Evolutionary conservation across 768 basidiomycete genomes (phyloP).

Genomic region (Lactarius sanguifluus): DNA sequence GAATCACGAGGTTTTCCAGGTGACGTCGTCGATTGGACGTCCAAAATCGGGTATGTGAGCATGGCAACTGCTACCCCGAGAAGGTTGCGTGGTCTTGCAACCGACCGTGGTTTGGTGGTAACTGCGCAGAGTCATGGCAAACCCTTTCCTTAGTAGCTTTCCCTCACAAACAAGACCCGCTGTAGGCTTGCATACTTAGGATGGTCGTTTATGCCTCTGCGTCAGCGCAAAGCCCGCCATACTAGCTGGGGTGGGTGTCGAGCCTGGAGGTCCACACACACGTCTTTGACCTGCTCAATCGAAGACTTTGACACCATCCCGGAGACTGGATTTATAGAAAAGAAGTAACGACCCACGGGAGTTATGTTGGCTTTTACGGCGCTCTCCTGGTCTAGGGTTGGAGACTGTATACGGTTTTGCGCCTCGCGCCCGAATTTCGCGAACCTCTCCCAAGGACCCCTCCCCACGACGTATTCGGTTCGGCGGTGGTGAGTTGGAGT

Average conservation of each 20-base stretch:
- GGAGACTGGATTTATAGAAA: neutral
- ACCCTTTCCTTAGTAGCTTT: conserved; percentile 4
- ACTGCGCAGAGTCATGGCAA: conserved; percentile 15
- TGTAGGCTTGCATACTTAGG: neutral
- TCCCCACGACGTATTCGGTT: neutral
- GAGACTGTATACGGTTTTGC: neutral
- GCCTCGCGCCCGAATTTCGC: neutral
- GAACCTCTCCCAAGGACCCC: neutral
- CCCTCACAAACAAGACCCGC: neutral
- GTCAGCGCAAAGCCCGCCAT: neutral
- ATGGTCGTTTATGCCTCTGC: neutral
- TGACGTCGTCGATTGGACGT: conserved; percentile 12
- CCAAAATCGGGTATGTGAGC: conserved; percentile 5
- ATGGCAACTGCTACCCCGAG: conserved; percentile 10
- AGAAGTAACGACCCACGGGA: neutral
- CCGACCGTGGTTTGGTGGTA: neutral
- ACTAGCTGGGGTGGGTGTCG: neutral
- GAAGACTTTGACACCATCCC: neutral
- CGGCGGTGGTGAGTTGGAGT: neutral
- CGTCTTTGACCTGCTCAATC: neutral
- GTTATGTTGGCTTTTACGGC: neutral
- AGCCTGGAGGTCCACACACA: neutral
- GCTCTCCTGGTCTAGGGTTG: neutral
- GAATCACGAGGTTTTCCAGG: conserved; percentile 1
- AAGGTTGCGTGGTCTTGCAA: conserved; percentile 10